Conservation (phyloP, 345 rosid genomes). For the Passiflora organensis region DNA sequence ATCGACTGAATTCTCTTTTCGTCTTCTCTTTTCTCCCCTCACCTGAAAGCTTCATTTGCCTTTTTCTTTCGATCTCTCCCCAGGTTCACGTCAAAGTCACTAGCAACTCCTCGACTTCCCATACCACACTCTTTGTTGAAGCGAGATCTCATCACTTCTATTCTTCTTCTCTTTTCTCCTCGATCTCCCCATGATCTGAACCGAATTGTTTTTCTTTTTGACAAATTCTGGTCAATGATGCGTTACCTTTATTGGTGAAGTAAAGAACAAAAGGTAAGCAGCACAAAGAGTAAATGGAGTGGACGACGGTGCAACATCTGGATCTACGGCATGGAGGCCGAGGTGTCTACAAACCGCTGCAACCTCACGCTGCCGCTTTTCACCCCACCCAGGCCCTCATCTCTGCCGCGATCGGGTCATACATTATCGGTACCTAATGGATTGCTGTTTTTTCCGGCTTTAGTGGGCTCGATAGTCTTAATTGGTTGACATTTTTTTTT, state of each 20-base stretch:
- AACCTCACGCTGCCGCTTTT: constrained; percentile 89
- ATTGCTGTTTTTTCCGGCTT: background rate
- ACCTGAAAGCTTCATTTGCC: too few relatives aligned
- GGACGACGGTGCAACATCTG: constrained; percentile 96
- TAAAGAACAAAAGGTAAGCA: background rate
- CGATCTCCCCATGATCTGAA: constrained; percentile 1
- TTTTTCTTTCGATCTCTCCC: too few relatives aligned
- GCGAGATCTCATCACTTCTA: too few relatives aligned
- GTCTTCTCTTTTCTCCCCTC: too few relatives aligned
- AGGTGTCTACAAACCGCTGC: constrained; percentile 60
- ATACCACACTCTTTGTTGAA: too few relatives aligned
- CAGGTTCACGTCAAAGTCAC: too few relatives aligned
- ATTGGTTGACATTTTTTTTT: too few relatives aligned
- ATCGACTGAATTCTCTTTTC: too few relatives aligned
- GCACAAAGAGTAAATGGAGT: constrained; percentile 53
- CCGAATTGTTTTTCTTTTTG: too few relatives aligned
- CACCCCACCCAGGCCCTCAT: constrained; percentile 78
- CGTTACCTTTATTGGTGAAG: too few relatives aligned
- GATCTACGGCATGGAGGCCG: constrained; percentile 84
- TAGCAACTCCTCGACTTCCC: too few relatives aligned
- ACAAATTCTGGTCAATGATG: too few relatives aligned
- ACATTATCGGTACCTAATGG: constrained; percentile 50
- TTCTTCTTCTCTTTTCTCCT: background rate
- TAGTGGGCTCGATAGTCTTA: background rate
- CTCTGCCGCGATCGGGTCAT: constrained; percentile 66